Base-by-base conservation (phyloP, 768 basidiomycete genomes). In the Termitomyces eurrhizus region DNA sequence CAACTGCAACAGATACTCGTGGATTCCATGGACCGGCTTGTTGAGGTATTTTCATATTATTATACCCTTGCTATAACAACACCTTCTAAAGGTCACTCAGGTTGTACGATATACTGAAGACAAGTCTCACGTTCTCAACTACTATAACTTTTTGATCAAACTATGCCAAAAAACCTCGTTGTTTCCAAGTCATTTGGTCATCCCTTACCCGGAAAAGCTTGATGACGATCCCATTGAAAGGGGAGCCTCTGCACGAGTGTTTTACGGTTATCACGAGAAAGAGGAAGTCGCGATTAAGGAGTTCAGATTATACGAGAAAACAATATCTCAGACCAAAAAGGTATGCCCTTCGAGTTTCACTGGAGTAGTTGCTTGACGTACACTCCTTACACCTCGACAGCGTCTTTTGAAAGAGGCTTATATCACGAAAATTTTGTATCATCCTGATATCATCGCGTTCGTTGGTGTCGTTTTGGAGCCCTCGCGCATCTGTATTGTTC, bases 391-490 rank as follows among this genome's bases (percentile, higher is more conserved):
- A 33, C 12, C 2, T 48, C 9, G 49, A 13, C 32, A 69, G 66
- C 60, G 54, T 2, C 62, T 69, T 50, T 45, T 69, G 14, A 65
- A 62, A 32, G 69, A 70, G 48, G 66, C 68, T 13, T 56, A 65
- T 18, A 66, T 68, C 24, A 64, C 66, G 44, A 67, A 63, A 18
- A 61, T 67, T 6, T 57, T 69, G 26, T 41, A 52, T 46, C 68
- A 68, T 54, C 67, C 70, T 7, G 67, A 67, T 33, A 52, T 69
- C 37, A 59, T 71, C 21, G 61, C 67, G 0, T 71, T 68, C 57
- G 58, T 66, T 13, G 69, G 68, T 16, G 35, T 68, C 33, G 62
- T 68, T 50, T 55, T 65, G 57, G 60, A 65, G 42, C 53, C 62
- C 1, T 29, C 42, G 7, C 56, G 65, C 14, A 45, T 68, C 29